Evolutionary conservation across 768 basidiomycete genomes (phyloP), one percentile per base, ranked within the genome.

Genomic region (Auriscalpium orientale): DNA sequence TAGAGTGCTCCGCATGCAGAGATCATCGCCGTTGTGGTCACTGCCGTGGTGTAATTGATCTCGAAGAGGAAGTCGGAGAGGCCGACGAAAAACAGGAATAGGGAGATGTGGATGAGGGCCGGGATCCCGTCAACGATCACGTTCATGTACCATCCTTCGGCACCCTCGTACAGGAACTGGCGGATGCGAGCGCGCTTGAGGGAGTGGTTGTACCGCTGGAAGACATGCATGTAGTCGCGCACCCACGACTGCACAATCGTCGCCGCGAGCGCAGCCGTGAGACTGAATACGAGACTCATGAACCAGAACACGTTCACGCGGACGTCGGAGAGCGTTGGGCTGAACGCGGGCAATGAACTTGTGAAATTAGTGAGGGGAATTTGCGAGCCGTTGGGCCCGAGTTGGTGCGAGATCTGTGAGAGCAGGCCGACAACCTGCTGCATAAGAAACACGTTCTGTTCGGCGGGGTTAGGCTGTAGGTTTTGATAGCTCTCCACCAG

Each of bases 191-290:
- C 75, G 16, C 73, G 72, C 57, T 56, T 74, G 18, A 46, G 37
- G 11, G 48, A 58, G 22, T 22, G 56, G 38, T 67, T 4, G 72
- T 69, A 34, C 66, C 58, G 40, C 68, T 68, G 46, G 67, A 68
- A 62, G 16, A 59, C 35, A 7, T 53, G 53, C 47, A 60, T 47
- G 54, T 76, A 76, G 35, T 72, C 68, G 16, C 73, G 69, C 1
- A 74, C 67, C 80, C 80, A 81, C 55, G 78, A 76, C 60, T 80
- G 74, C 33, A 77, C 72, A 8, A 81, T 60, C 8, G 76, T 79
- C 12, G 77, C 76, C 8, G 66, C 56, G 21, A 80, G 66, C 53
- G 74, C 76, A 46, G 74, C 71, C 3, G 67, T 67, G 7, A 81
- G 66, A 57, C 76, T 78, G 45, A 76, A 64, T 3, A 62, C 51